Evolutionary conservation across 139 green algal species (phyloP).

Genomic region (Tetradesmus lagerheimii): DNA sequence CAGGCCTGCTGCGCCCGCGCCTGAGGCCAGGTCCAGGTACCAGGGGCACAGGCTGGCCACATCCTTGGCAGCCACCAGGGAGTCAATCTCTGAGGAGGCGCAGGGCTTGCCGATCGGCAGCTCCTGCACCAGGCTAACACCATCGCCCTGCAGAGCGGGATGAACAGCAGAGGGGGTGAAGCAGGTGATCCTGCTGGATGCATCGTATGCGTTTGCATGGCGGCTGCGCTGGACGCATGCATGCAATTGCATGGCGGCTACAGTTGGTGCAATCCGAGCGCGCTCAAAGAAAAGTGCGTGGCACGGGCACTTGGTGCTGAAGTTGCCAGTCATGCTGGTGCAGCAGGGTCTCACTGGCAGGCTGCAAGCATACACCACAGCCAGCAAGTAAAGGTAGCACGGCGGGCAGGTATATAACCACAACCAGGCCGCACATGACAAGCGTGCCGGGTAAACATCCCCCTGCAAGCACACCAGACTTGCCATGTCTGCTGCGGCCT

Average conservation of each 20-base stretch:
- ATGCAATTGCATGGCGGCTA: too few species aligned
- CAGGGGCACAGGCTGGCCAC: conserved; percentile 67
- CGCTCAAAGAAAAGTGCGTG: background rate
- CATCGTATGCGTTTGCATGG: too few species aligned
- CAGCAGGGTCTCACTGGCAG: too few species aligned
- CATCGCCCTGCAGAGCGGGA: conserved; percentile 11
- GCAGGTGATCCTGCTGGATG: background rate
- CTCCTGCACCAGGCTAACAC: conserved; percentile 78
- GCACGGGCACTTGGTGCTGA: background rate
- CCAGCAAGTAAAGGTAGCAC: too few species aligned
- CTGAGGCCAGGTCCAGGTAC: conserved; percentile 80
- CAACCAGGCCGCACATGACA: background rate
- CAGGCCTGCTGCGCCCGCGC: background rate
- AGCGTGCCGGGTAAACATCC: background rate
- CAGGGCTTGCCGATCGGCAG: conserved; percentile 79
- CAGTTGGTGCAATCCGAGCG: too few species aligned
- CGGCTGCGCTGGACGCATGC: background rate
- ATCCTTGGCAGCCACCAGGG: conserved; percentile 62
- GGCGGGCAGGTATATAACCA: too few species aligned
- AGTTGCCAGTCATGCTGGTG: background rate
- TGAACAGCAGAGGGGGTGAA: background rate
- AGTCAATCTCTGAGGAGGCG: conserved; percentile 62
- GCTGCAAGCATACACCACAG: too few species aligned
- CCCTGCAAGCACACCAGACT: background rate
- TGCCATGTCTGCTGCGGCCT: background rate